Base-by-base conservation (phyloP, 2,329 filamentous ascomycete species). In the Hymenoscyphus fructigenus region DNA sequence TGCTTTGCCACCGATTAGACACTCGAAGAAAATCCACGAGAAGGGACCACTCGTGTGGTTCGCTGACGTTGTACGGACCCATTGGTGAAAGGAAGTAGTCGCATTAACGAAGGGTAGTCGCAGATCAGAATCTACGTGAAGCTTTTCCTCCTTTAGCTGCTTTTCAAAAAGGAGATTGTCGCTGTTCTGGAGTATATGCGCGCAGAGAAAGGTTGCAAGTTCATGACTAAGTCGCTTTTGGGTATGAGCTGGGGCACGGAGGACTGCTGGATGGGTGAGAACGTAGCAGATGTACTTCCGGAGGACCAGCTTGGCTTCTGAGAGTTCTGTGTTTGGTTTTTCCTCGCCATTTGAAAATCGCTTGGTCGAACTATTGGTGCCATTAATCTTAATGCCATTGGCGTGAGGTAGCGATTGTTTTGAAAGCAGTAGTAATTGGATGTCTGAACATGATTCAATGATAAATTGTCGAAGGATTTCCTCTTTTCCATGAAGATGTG, bases 11-110 rank as follows among this genome's bases (percentile, higher is more conserved):
- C 28, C 14, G 10, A 57, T 44, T 3, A 57, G 58, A 32, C 61
- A 66, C 7, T 7, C 20, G 32, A 59, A 59, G 20, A 50, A 61
- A 15, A 56, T 38, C 20, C 60, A 65, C 20, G 65, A 67, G 50
- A 57, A 61, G 12, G 60, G 60, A 44, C 63, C 65, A n/a, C 34
- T 41, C 6, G 60, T 65, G 57, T 65, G 32, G 23, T 47, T 53
- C 2, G 63, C 65, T 12, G 34, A 9, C n/a, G 60, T 65, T 10
- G n/a, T 36, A 12, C 44, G 60, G 14, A 28, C 17, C 60, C 60
- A 61, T 9, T 38, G 29, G n/a, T 38, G 56, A 28, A 36, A 61
- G 20, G 60, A 23, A 6, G 20, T 29, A 6, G n/a, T 28, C n/a
- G 44, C 44, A 7, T 32, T 32, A 7, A 1, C 29, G 29, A 32